phyloP scores from a whole-genome alignment of 345 rosid species.

The Pelargonium nanum region DNA sequence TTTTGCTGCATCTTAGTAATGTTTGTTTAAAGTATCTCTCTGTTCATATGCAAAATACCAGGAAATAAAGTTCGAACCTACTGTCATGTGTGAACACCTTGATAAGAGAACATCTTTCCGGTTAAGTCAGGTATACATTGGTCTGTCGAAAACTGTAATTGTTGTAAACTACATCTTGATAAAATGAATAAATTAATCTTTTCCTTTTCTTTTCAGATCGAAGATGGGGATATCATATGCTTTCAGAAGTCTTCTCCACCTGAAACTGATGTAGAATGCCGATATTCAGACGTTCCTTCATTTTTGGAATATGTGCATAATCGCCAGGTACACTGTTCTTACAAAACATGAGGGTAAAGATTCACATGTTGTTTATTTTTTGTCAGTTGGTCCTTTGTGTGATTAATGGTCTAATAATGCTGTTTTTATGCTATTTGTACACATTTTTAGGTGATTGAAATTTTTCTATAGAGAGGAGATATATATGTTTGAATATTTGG shows the following conservation, averaged over 20 bases:
- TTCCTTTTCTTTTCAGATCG: constrained; percentile 39
- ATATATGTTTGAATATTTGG: too few species aligned
- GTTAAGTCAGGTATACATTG: constrained; percentile 50
- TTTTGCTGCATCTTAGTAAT: not conserved
- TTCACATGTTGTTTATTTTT: too few species aligned
- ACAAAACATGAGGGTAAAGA: too few species aligned
- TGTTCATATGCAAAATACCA: constrained; percentile 12
- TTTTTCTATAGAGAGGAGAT: too few species aligned
- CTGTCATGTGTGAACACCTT: constrained; percentile 87
- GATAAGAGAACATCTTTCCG: constrained; percentile 64
- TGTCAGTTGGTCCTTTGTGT: too few species aligned
- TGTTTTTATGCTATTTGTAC: too few species aligned
- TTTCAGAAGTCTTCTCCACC: constrained; percentile 59
- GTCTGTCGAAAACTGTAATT: constrained; percentile 3
- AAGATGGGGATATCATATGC: constrained; percentile 97
- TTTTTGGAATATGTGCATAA: constrained; percentile 89
- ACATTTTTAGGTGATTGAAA: too few species aligned
- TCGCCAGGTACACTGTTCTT: constrained; percentile 57
- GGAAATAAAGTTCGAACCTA: constrained; percentile 94
- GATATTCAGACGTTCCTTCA: constrained; percentile 73
- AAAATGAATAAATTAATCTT: not conserved
- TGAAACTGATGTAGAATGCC: constrained; percentile 42
- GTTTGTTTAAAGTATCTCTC: not conserved
- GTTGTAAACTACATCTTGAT: not conserved
- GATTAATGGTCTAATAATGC: too few species aligned